Conservation (phyloP, 1,284 basidiomycete genomes). For the Boletellus deceptivus region DNA sequence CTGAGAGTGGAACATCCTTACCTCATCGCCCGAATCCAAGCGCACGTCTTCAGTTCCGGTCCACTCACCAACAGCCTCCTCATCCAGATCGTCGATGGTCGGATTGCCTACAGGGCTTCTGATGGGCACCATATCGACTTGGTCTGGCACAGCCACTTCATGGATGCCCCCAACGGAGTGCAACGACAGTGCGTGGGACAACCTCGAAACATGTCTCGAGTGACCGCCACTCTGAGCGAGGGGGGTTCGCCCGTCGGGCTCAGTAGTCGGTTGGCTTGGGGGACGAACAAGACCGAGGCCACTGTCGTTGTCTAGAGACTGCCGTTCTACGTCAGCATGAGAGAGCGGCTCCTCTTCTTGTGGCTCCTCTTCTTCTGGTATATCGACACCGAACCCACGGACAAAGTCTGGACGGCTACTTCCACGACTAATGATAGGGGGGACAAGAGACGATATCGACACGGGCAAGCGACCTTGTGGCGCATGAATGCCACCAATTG, state of each 20-base stretch:
- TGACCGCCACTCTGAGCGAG: conserved; percentile 53
- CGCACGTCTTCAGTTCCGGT: conserved; percentile 73
- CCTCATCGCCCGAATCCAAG: conserved; percentile 60
- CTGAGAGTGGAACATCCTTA: conserved; percentile 30
- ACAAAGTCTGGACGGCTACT: conserved; percentile 67
- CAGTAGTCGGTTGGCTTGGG: conserved; percentile 17
- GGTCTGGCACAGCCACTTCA: conserved; percentile 27
- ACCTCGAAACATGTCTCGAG: conserved; percentile 66
- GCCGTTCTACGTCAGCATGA: conserved; percentile 28
- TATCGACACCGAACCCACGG: conserved; percentile 75
- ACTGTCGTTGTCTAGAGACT: conserved; percentile 27
- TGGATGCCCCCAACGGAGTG: conserved; percentile 56
- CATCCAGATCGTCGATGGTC: conserved; percentile 39
- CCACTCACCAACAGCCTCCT: conserved; percentile 69
- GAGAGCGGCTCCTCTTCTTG: conserved; percentile 37
- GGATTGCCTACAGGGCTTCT: conserved; percentile 32
- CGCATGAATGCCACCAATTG: conserved; percentile 44
- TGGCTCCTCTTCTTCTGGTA: conserved; percentile 62
- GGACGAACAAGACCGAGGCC: conserved; percentile 11
- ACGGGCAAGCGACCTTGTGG: conserved; percentile 61
- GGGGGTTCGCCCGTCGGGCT: conserved; percentile 41
- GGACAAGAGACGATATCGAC: conserved; percentile 45
- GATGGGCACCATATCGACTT: conserved; percentile 31
- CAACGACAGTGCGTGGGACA: conserved; percentile 65
- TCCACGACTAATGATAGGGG: conserved; percentile 44